These are phyloP conservation scores for Trametes cingulata DNA, from an alignment of 768 basidiomycete species.

Conservation along the genomic window DNA sequence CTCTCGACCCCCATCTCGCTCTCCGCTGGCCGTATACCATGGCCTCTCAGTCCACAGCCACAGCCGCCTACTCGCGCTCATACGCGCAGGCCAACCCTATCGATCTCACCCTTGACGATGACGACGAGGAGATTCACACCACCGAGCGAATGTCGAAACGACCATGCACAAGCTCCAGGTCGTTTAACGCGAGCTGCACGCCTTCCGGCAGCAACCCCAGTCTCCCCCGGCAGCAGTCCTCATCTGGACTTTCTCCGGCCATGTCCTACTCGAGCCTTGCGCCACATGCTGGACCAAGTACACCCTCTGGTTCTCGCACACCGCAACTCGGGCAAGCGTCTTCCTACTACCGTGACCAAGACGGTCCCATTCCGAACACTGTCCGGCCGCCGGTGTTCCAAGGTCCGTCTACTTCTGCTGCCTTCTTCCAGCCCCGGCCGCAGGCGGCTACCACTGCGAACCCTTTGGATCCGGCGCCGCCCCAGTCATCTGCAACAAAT, in stretches of 20 bases:
- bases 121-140: slow-evolving; percentile 43
- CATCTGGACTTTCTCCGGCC: slow-evolving; percentile 31
- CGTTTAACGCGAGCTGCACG: slow-evolving; percentile 25
- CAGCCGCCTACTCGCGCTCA: slow-evolving; percentile 28
- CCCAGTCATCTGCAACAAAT: slow-evolving; percentile 2
- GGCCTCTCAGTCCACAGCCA: slow-evolving; percentile 13
- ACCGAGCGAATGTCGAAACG: slow-evolving; percentile 26
- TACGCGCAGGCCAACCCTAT: slow-evolving; percentile 55
- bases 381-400: slow-evolving; percentile 55
- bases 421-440: slow-evolving; percentile 28
- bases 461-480: not conserved
- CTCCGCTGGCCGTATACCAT: not conserved
- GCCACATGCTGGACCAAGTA: slow-evolving; percentile 11
- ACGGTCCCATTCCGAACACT: slow-evolving; percentile 19
- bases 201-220: slow-evolving; percentile 5
- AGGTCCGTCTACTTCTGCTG: slow-evolving; percentile 42
- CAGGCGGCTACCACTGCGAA: slow-evolving; percentile 11
- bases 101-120: slow-evolving; percentile 73
- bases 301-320: not conserved
- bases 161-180: slow-evolving; percentile 18
- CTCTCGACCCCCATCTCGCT: not conserved
- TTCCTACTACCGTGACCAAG: slow-evolving; percentile 1
- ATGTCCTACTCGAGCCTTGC: slow-evolving; percentile 31
- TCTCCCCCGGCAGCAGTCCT: slow-evolving; percentile 21
- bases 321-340: not conserved